Base-by-base conservation (phyloP, 352 stramenopile species). In the Pythium biforme region DNA sequence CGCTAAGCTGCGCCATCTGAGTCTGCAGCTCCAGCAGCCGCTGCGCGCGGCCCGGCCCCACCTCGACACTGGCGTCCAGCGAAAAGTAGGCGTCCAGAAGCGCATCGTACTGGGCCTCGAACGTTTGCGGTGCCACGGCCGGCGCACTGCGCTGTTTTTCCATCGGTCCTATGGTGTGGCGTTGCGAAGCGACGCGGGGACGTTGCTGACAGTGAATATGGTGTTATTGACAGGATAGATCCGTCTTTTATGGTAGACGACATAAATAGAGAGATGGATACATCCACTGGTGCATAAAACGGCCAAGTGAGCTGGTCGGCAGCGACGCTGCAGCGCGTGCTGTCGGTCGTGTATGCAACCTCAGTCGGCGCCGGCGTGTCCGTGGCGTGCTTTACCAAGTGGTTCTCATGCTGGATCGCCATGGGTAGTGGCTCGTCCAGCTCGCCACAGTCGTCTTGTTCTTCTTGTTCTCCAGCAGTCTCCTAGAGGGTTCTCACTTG, bases 1-100 rank as follows among this genome's bases (percentile, higher is more conserved):
- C 55, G 26, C 73, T 83, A 15, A 81, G 55, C 29, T 73, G 46
- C 11, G 72, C 79, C 23, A 84, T 49, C 4, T 73, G 46, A 34
- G 75, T 78, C 25, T 79, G 66, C 7, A 62, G 33, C 54, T 72
- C 65, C 10, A 72, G 26, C 41, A 58, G 29, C 7, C 59, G 65
- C 54, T 72, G 65, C 9, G 25, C 46, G 15, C 53, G 50, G 37
- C 45, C n/a, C 41, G 33, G 31, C 31, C 5, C 37, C 37, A 43
- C 37, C 23, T 59, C 47, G 9, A 40, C 19, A 19, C 20, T 6
- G 20, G 61, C 43, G 3, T 53, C 47, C 10, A 52, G 7, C 10
- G 46, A 26, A 40, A 54, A 62, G 29, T 62, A 68, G 10, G 53
- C 54, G 12, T 51, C 46, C 25, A 62, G 14, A 26, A 68, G 39